A percentile compares a stretch with the other conserved stretches of the same genome.
These are phyloP conservation scores for Lentinula aciculospora DNA, from an alignment of 768 basidiomycete species.

Conservation along the genomic window DNA sequence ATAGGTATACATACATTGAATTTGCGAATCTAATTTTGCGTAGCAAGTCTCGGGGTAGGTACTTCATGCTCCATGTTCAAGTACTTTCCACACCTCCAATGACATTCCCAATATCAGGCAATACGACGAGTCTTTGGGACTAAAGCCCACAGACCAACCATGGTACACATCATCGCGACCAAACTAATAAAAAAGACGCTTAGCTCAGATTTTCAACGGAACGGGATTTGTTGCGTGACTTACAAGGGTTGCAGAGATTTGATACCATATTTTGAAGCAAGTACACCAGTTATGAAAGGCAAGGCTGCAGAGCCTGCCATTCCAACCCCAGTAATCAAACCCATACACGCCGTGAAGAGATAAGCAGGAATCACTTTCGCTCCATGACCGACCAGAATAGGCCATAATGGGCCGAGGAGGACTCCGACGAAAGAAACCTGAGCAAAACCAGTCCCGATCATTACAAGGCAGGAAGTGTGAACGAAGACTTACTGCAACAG, in stretches of 20 bases:
- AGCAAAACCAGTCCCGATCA: background rate
- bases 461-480: background rate
- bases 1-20: too few species aligned
- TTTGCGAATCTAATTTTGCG: too few species aligned
- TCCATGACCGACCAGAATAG: constrained; percentile 32
- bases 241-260: constrained; percentile 42
- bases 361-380: constrained; percentile 26
- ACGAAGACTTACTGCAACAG: constrained; percentile 30
- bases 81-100: background rate
- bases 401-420: constrained; percentile 51
- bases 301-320: constrained; percentile 40
- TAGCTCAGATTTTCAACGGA: background rate
- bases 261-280: constrained; percentile 38
- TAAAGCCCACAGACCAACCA: constrained; percentile 19
- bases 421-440: constrained; percentile 41
- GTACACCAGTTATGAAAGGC: constrained; percentile 41
- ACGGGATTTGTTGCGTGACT: constrained; percentile 12
- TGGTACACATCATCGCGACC: constrained; percentile 18
- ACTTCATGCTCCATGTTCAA: background rate
- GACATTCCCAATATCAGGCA: background rate
- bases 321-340: constrained; percentile 49
- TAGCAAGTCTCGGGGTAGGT: too few species aligned
- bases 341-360: constrained; percentile 32
- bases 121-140: constrained; percentile 14
- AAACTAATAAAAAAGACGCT: constrained; percentile 7